Evolutionary conservation across 1,284 basidiomycete species (phyloP), one percentile per base, ranked within the genome.

Genomic region (Ganoderma lingzhi): DNA sequence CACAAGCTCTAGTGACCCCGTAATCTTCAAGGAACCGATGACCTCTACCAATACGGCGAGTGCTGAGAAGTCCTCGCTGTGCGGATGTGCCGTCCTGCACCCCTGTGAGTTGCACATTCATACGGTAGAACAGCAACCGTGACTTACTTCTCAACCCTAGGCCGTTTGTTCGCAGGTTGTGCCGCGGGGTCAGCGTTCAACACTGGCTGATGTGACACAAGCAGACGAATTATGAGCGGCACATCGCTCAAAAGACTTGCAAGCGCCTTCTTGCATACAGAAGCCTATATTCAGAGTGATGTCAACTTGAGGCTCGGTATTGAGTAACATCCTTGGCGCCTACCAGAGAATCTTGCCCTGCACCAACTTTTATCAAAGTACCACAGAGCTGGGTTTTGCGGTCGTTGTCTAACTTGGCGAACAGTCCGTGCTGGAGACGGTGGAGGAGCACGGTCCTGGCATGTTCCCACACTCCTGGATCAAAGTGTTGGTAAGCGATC

Each of bases 1-100:
- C 37, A 97, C 84, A 44, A 98, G 85, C 45, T 93, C 88, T 41
- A 91, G 82, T 14, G 92, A 92, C 28, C 89, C 90, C 0, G 90
- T 87, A 37, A 96, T 81, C 14, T 86, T 78, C 64, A 86, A 85
- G 37, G 90, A 86, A 53, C 87, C 87, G 10, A 96, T 81, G 23
- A 94, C 86, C 78, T 97, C 96, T 5, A 90, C 85, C 41, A 97
- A 82, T 61, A 88, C 81, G n/a, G 81, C 85, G 61, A 94, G 76
- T 14, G 85, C 80, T 19, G 84, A 79, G 44, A 88, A 76, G n/a
- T 78, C 78, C 65, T 81, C 82, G 30, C 44, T 55, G n/a, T 70
- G 63, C 6, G 64, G 51, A 37, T 53, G 15, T 5, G 53, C 42
- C 39, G 42, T 64, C 61, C 70, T 65, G n/a, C 23, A 48, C 56